These are phyloP conservation scores for Beauveria varroae DNA, from an alignment of 2,329 filamentous ascomycete genomes.

Conservation along the genomic window DNA sequence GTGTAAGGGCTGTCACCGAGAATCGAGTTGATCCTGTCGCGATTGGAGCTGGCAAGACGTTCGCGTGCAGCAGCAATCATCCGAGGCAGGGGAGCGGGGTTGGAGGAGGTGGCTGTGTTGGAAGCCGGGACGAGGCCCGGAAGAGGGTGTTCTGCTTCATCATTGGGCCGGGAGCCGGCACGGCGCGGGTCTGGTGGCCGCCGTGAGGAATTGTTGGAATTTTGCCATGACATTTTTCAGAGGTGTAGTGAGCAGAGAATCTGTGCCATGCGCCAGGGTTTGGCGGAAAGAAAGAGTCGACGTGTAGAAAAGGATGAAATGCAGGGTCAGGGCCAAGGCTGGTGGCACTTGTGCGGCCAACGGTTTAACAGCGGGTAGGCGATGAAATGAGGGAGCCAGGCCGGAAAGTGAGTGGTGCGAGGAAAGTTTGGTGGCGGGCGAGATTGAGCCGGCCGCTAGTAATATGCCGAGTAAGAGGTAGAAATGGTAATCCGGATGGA, in stretches of 20 bases:
- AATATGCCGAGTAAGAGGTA: not conserved
- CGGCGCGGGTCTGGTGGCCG: not conserved
- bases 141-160: not conserved
- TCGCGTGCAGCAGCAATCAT: not conserved
- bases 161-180: not conserved
- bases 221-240: constrained; percentile 4
- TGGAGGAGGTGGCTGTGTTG: not conserved
- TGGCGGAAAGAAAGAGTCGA: not conserved
- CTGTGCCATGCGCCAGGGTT: not conserved
- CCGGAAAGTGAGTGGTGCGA: not conserved
- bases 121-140: not conserved
- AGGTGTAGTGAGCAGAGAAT: not conserved
- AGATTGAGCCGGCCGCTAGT: not conserved
- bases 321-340: not conserved
- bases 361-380: not conserved
- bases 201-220: not conserved
- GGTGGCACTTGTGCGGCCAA: not conserved
- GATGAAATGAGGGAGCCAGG: not conserved
- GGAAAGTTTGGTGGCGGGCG: not conserved
- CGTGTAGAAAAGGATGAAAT: not conserved
- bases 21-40: constrained; percentile 1
- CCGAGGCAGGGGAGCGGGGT: not conserved
- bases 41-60: not conserved
- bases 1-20: constrained; percentile 8
- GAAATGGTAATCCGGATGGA: not conserved